These are phyloP conservation scores for Sedum album DNA, from an alignment of 164 flowering plant species.

Conservation along the genomic window DNA sequence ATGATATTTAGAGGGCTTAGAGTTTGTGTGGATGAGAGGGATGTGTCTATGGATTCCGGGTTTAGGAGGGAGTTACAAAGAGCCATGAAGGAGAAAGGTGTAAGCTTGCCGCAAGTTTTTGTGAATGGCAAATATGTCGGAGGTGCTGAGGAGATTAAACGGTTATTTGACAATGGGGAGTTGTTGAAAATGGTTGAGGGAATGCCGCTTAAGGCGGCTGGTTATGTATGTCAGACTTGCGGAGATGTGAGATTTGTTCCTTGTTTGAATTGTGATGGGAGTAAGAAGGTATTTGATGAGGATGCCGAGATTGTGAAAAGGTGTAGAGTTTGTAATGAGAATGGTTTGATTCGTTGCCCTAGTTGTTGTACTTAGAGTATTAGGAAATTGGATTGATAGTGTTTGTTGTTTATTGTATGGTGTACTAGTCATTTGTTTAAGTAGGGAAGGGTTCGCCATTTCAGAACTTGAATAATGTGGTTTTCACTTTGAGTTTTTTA, in stretches of 20 bases:
- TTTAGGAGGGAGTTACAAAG: conserved; percentile 55
- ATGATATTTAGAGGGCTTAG: conserved; percentile 64
- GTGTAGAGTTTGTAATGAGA: conserved; percentile 79
- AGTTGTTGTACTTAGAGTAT: conserved; percentile 39
- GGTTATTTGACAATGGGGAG: conserved; percentile 65
- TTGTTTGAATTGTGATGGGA: conserved; percentile 69
- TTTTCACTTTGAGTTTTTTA: not conserved
- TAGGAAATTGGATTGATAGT: not conserved
- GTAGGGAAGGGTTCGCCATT: not conserved
- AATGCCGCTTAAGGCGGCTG: conserved; percentile 32
- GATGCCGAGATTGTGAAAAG: conserved; percentile 44
- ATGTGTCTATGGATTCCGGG: conserved; percentile 77
- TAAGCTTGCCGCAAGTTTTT: conserved; percentile 71
- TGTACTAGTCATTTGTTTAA: not conserved
- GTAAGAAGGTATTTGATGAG: conserved; percentile 68
- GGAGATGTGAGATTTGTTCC: conserved; percentile 87
- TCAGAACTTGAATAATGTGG: not conserved
- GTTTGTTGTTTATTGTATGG: not conserved
- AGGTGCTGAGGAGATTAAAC: conserved; percentile 73
- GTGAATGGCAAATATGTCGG: conserved; percentile 64
- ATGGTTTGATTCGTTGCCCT: conserved; percentile 81
- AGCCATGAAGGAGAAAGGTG: conserved; percentile 34
- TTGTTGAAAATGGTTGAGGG: conserved; percentile 58
- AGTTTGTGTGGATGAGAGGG: conserved; percentile 77
- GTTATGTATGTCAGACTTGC: conserved; percentile 52